phyloP scores from a whole-genome alignment of 495 filamentous ascomycete species.

The Aspergillus kassunensis region DNA sequence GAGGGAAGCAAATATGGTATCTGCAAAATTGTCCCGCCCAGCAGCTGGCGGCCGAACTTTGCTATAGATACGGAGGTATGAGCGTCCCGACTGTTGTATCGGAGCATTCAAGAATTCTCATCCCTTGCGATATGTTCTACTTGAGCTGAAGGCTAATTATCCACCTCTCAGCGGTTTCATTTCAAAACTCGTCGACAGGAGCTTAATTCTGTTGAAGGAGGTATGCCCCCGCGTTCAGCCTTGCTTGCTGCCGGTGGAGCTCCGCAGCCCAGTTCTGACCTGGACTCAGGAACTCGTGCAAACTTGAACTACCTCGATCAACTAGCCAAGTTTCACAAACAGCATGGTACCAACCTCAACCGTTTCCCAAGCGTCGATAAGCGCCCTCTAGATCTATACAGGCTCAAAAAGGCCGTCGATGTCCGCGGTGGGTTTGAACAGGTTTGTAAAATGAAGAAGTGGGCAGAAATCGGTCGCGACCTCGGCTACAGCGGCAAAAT shows the following conservation, averaged over 20 bases:
- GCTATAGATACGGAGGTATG: slow-evolving; percentile 95
- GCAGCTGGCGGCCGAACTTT: slow-evolving; percentile 89
- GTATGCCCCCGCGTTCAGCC: slow-evolving; percentile 55
- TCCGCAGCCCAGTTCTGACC: slow-evolving; percentile 37
- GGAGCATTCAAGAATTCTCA: not conserved
- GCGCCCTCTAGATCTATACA: slow-evolving; percentile 91
- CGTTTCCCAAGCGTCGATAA: slow-evolving; percentile 97
- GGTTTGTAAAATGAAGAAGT: slow-evolving; percentile 97
- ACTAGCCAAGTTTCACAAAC: slow-evolving; percentile 93
- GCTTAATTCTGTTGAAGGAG: slow-evolving; percentile 97
- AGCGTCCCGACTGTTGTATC: not conserved
- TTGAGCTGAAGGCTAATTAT: slow-evolving; percentile 10
- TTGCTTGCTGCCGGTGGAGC: slow-evolving; percentile 31
- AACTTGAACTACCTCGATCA: slow-evolving; percentile 96
- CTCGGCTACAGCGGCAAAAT: slow-evolving; percentile 99
- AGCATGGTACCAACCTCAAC: slow-evolving; percentile 89
- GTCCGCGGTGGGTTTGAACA: slow-evolving; percentile 87
- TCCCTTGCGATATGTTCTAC: not conserved
- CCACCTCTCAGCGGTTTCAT: slow-evolving; percentile 73
- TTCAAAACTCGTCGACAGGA: slow-evolving; percentile 96
- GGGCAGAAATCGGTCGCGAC: slow-evolving; percentile 97
- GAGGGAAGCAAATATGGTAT: slow-evolving; percentile 85
- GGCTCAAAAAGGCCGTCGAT: slow-evolving; percentile 95
- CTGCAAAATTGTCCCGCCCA: slow-evolving; percentile 91
- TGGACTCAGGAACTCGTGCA: slow-evolving; percentile 73